Conservation (phyloP, 306 rosid genomes). For the Senna siamea region DNA sequence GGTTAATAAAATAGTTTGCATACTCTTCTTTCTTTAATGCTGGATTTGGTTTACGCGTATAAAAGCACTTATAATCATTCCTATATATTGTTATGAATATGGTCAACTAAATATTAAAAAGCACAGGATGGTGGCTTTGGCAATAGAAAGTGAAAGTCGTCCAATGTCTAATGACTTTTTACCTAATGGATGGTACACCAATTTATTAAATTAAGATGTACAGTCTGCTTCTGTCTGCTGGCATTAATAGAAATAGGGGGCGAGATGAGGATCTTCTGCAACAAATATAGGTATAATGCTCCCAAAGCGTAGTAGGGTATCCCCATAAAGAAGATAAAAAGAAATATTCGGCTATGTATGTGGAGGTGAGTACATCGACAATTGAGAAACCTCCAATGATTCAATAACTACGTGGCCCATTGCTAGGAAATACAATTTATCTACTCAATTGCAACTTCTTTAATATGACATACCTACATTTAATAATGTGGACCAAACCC, state of each 20-base stretch:
- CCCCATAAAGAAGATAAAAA: conserved; percentile 24
- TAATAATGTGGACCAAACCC: conserved; percentile 17
- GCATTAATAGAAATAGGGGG: background rate
- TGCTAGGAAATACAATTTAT: conserved; percentile 19
- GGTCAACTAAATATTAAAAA: conserved; percentile 40
- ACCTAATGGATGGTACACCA: conserved; percentile 54
- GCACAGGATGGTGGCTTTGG: conserved; percentile 15
- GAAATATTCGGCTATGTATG: conserved; percentile 14
- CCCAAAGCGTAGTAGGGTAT: background rate
- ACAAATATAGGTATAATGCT: conserved; percentile 22
- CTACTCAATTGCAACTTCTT: background rate
- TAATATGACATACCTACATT: conserved; percentile 26
- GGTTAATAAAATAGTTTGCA: conserved; percentile 26
- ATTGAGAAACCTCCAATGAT: conserved; percentile 29
- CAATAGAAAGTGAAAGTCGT: conserved; percentile 21
- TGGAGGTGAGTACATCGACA: conserved; percentile 23
- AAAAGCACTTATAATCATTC: conserved; percentile 30
- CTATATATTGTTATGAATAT: background rate
- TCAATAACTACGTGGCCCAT: conserved; percentile 36
- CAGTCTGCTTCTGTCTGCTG: conserved; percentile 20
- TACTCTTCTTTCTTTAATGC: conserved; percentile 22
- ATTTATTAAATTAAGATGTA: background rate
- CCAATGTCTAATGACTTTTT: conserved; percentile 14
- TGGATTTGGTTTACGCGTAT: conserved; percentile 38
- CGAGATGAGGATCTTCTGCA: conserved; percentile 10